Conservation (phyloP, 2,329 filamentous ascomycete species). For the Hyphodiscus sp. region DNA sequence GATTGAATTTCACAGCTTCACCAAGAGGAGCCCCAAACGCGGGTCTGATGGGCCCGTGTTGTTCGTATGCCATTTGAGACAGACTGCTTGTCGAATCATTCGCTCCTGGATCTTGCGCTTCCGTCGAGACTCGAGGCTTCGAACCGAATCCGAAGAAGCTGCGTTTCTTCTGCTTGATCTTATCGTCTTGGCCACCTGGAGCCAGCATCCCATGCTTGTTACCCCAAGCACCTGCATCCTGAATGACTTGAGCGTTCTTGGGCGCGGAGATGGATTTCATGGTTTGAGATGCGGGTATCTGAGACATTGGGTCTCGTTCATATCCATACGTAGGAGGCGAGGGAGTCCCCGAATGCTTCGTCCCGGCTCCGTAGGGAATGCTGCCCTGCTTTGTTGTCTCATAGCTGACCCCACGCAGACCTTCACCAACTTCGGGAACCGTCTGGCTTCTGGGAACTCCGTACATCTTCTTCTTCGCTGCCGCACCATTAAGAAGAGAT, state of each 20-base stretch:
- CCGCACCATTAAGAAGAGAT: constrained; percentile 30
- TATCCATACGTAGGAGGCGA: constrained; percentile 25
- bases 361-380: constrained; percentile 26
- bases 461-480: constrained; percentile 39
- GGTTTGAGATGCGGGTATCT: constrained; percentile 28
- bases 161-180: constrained; percentile 69
- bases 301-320: constrained; percentile 25
- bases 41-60: constrained; percentile 52
- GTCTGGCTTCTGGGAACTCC: constrained; percentile 28
- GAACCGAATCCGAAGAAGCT: constrained; percentile 66
- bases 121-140: constrained; percentile 51
- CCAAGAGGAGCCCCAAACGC: constrained; percentile 81
- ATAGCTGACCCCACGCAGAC: constrained; percentile 32
- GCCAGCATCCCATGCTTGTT: constrained; percentile 55
- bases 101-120: constrained; percentile 47
- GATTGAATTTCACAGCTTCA: constrained; percentile 78
- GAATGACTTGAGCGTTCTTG: constrained; percentile 76
- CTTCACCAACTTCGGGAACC: constrained; percentile 33
- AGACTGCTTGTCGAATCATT: constrained; percentile 40
- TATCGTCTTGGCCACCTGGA: constrained; percentile 58
- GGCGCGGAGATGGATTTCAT: constrained; percentile 70
- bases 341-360: constrained; percentile 27
- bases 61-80: constrained; percentile 37
- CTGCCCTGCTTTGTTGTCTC: constrained; percentile 32
- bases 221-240: constrained; percentile 80